Evolutionary conservation across 345 rosid genomes (phyloP).

Genomic region (Arabidopsis suecica): DNA sequence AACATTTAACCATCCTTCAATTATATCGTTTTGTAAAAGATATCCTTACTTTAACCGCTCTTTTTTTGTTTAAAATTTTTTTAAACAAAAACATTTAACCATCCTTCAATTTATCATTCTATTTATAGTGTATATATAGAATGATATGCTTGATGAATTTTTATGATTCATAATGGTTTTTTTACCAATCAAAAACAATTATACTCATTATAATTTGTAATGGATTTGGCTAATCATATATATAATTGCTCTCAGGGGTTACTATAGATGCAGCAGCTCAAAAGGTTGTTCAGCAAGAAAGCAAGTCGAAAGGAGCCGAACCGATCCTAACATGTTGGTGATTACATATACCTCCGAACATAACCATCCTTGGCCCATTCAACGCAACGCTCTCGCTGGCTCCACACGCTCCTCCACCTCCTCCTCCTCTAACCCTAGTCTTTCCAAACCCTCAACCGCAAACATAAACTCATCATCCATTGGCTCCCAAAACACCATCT

Average conservation of each 20-base stretch:
- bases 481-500: background rate
- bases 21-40: too few species aligned
- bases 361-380: slow-evolving; percentile 92
- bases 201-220: background rate
- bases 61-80: too few species aligned
- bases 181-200: background rate
- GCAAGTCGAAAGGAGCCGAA: slow-evolving; percentile 91
- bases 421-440: slow-evolving; percentile 21
- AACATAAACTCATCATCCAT: slow-evolving; percentile 18
- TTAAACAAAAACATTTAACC: too few species aligned
- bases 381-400: slow-evolving; percentile 78
- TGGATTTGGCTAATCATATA: background rate
- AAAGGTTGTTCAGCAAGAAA: slow-evolving; percentile 95
- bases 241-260: slow-evolving; percentile 57
- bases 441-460: slow-evolving; percentile 22
- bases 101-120: too few species aligned
- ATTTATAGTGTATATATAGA: too few species aligned
- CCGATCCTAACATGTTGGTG: slow-evolving; percentile 91
- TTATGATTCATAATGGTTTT: slow-evolving; percentile 1
- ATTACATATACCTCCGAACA: slow-evolving; percentile 95
- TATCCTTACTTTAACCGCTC: too few species aligned
- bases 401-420: slow-evolving; percentile 58
- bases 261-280: slow-evolving; percentile 91
- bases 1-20: too few species aligned
- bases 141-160: background rate